Evolutionary conservation across 1,139 yeast genomes (phyloP).

Genomic region (Diutina catenulata): DNA sequence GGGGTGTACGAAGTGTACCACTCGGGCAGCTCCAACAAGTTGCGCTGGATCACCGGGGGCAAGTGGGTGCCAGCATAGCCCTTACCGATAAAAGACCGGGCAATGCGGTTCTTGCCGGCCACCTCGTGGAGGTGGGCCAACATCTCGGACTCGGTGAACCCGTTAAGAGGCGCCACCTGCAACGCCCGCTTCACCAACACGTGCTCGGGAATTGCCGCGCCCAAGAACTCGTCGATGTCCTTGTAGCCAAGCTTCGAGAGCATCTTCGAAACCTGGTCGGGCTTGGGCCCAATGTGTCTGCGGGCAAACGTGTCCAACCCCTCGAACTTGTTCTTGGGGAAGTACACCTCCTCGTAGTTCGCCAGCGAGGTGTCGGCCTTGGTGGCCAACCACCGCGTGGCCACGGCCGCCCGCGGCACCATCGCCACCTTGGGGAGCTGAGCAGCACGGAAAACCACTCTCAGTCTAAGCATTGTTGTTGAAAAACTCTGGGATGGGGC

Average conservation of each 20-base stretch:
- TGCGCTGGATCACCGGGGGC: constrained; percentile 91
- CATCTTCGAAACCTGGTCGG: constrained; percentile 53
- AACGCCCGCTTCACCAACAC: constrained; percentile 61
- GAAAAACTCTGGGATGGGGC: too few relatives aligned
- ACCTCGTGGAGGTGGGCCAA: constrained; percentile 51
- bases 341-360: constrained; percentile 28
- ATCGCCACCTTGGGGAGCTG: too few relatives aligned
- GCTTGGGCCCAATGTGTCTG: constrained; percentile 84
- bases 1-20: constrained; percentile 99
- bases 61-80: constrained; percentile 87
- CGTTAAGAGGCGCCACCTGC: constrained; percentile 50
- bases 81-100: constrained; percentile 76
- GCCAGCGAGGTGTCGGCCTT: constrained; percentile 38
- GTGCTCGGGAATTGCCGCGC: constrained; percentile 65
- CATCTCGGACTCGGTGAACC: constrained; percentile 77
- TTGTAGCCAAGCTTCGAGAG: constrained; percentile 51
- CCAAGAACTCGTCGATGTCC: constrained; percentile 60
- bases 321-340: constrained; percentile 16
- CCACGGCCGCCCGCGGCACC: too few relatives aligned
- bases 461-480: too few relatives aligned
- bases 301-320: constrained; percentile 75
- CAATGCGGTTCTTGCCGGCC: constrained; percentile 62
- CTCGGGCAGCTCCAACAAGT: constrained; percentile 84
- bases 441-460: too few relatives aligned
- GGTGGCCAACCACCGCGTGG: constrained; percentile 7